Conservation (phyloP, 2,329 filamentous ascomycete species). For the Botryotinia globosa region DNA sequence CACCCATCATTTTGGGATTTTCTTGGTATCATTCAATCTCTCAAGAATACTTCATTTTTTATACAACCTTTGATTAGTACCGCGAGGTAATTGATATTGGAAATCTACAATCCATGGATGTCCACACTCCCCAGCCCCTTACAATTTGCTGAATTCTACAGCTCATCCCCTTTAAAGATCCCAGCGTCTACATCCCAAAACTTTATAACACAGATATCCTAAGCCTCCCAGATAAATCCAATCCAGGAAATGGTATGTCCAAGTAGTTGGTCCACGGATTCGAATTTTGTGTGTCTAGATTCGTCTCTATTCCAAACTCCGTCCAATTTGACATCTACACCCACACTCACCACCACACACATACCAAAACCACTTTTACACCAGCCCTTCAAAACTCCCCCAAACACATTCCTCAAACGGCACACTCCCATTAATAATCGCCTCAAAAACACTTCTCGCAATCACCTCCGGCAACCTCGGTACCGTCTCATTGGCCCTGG, state of each 20-base stretch:
- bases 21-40: not conserved
- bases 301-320: not conserved
- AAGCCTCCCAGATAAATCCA: not conserved
- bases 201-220: not conserved
- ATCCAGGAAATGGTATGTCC: accelerated
- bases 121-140: not conserved
- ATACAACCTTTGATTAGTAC: not conserved
- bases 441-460: slow-evolving; percentile 24
- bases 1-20: not conserved
- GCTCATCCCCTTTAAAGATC: not conserved
- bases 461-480: slow-evolving; percentile 23
- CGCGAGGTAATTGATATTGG: not conserved
- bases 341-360: not conserved
- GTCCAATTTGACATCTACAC: not conserved
- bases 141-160: not conserved
- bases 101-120: not conserved
- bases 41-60: not conserved
- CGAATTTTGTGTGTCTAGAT: not conserved
- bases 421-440: slow-evolving; percentile 25
- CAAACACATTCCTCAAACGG: slow-evolving; percentile 27
- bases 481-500: slow-evolving; percentile 17
- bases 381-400: not conserved
- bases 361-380: not conserved
- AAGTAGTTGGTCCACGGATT: not conserved
- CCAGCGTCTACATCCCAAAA: not conserved